Evolutionary conservation across 1,139 yeast species (phyloP), one percentile per base, ranked within the genome.

Genomic region (Eremothecium gossypii): DNA sequence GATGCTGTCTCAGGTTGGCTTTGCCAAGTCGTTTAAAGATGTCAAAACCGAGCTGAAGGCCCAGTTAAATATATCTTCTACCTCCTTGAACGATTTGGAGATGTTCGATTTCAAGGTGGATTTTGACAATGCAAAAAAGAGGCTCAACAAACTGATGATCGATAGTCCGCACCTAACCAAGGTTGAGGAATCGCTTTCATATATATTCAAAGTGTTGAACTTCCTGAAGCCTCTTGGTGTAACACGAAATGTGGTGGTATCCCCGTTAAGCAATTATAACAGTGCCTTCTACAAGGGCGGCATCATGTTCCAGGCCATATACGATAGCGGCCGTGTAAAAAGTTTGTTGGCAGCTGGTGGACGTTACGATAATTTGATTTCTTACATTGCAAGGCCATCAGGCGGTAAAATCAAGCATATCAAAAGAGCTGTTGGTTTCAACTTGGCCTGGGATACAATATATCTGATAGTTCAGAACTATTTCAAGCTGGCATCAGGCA

Each of bases 291-390:
- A 87, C 58, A 67, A 70, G 30, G 79, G 79, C 20, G 95, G 95
- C 0, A 65, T 89, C 2, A 86, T 91, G 94, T 91, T 89, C 57
- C 95, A 86, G 54, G 87, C 83, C 0, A 75, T 86, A 1, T 74
- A 77, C 52, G 83, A 83, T 45, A 75, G 69, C 36, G 65, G 64
- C 50, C 61, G 63, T 46, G 40, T 51, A 31, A 61, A 68, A 47
- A 61, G 61, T 37, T 54, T 52, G 70, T 78, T 89, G 34, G 93
- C 93, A 9, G 91, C 94, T 1, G 98, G 98, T 37, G 98, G 98
- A 1, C 68, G 98, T 40, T 91, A 86, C 55, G 97, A 91, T 55
- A 66, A 70, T 17, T 68, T 89, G 49, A 74, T 87, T 14, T 67
- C 75, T 2, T 72, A 79, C 12, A 72, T 85, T 47, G 74, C 86